A percentile compares a stretch with the other conserved stretches of the same genome.
phyloP scores from a whole-genome alignment of 139 green algal genomes.

The Spirogloea muscicola region DNA sequence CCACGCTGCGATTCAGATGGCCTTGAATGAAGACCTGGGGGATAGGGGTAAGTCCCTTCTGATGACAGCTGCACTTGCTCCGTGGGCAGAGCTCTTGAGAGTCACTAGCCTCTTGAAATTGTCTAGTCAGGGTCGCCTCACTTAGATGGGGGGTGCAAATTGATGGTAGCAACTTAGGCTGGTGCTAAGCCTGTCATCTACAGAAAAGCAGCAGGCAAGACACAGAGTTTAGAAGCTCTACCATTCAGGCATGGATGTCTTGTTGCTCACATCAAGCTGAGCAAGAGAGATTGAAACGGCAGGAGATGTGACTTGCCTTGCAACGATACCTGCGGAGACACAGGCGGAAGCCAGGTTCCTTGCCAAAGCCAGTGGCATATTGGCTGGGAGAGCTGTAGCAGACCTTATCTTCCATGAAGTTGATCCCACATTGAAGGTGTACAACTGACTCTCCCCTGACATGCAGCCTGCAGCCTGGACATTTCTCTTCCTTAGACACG shows the following conservation, averaged over 20 bases:
- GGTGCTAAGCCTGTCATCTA: neutral
- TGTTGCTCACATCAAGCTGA: neutral
- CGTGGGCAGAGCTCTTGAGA: neutral
- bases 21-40: slow-evolving; percentile 80
- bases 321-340: slow-evolving; percentile 72
- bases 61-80: slow-evolving; percentile 1
- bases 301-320: slow-evolving; percentile 81
- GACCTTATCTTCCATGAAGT: slow-evolving; percentile 74
- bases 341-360: slow-evolving; percentile 78
- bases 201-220: neutral
- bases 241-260: neutral
- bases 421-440: slow-evolving; percentile 69
- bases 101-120: neutral
- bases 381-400: slow-evolving; percentile 83
- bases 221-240: neutral
- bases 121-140: neutral
- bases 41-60: slow-evolving; percentile 54
- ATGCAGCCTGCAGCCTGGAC: neutral
- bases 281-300: neutral
- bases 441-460: neutral
- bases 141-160: neutral
- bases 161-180: neutral
- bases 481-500: too few relatives aligned
- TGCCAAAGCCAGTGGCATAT: slow-evolving; percentile 81
- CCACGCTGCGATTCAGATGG: slow-evolving; percentile 58